A percentile compares a stretch with the other conserved stretches of the same genome.
Conservation (phyloP, 192 early-diverging fungal species). For the Linnemannia schmuckeri region DNA sequence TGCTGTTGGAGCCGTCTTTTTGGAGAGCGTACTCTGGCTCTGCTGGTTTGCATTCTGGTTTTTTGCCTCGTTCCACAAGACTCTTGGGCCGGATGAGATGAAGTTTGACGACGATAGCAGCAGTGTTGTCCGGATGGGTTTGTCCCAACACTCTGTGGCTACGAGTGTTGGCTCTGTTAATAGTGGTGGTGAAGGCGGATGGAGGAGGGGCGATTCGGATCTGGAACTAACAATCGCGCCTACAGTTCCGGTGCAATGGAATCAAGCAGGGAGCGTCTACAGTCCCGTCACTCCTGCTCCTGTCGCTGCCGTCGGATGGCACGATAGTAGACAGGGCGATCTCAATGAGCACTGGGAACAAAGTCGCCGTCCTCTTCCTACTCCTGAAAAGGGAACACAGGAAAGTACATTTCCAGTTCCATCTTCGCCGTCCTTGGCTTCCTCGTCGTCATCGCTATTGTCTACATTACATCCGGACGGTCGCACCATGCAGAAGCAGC, state of each 20-base stretch:
- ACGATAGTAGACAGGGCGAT: constrained; percentile 1
- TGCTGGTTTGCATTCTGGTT: constrained; percentile 18
- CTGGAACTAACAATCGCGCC: neutral
- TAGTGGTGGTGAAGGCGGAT: neutral
- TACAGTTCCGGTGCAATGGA: neutral
- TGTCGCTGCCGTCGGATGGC: neutral
- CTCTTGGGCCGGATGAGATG: neutral
- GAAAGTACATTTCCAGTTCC: neutral
- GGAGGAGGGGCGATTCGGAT: neutral
- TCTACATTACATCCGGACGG: neutral
- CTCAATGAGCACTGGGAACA: neutral
- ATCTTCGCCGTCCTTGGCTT: neutral
- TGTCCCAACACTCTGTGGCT: neutral
- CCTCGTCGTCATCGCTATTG: neutral
- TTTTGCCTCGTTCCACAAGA: constrained; percentile 11
- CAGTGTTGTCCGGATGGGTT: neutral
- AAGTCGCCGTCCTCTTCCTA: neutral
- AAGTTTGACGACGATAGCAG: neutral
- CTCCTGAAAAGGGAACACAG: neutral
- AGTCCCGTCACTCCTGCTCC: neutral
- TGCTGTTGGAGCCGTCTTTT: constrained; percentile 13
- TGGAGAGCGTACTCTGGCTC: constrained; percentile 21
- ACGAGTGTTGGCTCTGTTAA: neutral
- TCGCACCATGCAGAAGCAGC: neutral
- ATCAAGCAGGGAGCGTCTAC: neutral